These are phyloP conservation scores for Scheffersomyces parashehatae DNA, from an alignment of 1,139 yeast species.

Conservation along the genomic window DNA sequence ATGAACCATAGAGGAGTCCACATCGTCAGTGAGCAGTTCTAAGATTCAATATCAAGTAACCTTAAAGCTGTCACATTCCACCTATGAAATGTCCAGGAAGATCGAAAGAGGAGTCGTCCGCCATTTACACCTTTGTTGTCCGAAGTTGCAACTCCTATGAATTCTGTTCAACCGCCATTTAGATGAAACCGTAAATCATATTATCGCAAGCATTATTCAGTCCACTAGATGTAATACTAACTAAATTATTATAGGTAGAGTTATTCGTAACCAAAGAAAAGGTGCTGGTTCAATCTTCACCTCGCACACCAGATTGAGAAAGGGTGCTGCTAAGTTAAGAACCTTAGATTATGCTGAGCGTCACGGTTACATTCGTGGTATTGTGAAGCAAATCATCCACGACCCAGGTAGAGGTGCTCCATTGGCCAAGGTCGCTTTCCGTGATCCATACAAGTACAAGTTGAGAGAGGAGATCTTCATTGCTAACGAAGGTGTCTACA, in stretches of 20 bases:
- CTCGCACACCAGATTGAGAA: constrained; percentile 99
- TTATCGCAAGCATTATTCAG: no score
- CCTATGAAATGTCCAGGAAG: no score
- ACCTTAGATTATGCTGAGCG: constrained; percentile 99
- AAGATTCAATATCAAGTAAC: no score
- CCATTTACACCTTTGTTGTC: no score
- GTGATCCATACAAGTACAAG: constrained; percentile 99
- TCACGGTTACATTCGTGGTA: constrained; percentile 99
- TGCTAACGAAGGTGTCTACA: constrained; percentile 99
- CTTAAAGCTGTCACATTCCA: no score
- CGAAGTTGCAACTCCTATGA: no score
- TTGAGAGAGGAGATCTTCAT: constrained; percentile 97
- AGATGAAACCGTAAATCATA: no score
- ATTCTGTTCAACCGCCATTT: no score
- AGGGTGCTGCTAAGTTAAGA: constrained; percentile 99
- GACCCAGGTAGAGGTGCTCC: constrained; percentile 99
- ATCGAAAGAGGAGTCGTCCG: no score
- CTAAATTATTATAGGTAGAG: constrained; percentile 75
- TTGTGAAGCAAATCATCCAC: constrained; percentile 97
- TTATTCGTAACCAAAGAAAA: constrained; percentile 99
- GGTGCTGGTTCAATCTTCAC: constrained; percentile 99
- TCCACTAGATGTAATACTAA: neutral
- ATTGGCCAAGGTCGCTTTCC: constrained; percentile 97
- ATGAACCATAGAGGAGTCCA: no score
- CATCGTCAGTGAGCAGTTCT: no score